phyloP scores from a whole-genome alignment of 2,329 filamentous ascomycete genomes.

The Colletotrichum eleusines region DNA sequence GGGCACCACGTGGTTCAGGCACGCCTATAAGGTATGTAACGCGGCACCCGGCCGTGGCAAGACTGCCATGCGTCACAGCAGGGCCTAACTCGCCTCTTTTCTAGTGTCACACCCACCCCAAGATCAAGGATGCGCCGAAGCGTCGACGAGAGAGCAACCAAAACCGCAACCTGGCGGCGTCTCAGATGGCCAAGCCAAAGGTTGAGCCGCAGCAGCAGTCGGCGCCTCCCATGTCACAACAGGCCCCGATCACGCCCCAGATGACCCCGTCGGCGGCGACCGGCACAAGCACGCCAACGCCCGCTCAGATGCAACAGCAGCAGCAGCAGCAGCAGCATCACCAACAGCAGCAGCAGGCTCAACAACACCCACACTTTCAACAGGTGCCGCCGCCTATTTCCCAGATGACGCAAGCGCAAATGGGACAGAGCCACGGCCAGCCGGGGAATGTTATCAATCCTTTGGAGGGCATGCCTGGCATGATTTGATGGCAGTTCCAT shows the following conservation, averaged over 20 bases:
- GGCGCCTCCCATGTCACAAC: constrained; percentile 44
- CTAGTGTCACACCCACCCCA: constrained; percentile 79
- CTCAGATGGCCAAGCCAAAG: constrained; percentile 62
- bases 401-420: constrained; percentile 39
- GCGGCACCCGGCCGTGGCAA: constrained; percentile 4
- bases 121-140: constrained; percentile 78
- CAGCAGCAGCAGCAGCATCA: constrained; percentile 45
- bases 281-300: constrained; percentile 56
- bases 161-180: constrained; percentile 55
- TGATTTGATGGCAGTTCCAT: constrained; percentile 31
- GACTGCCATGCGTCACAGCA: constrained; percentile 39
- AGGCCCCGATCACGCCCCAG: constrained; percentile 57
- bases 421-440: constrained; percentile 39
- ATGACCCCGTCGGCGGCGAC: constrained; percentile 53
- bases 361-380: constrained; percentile 45
- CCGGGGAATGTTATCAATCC: constrained; percentile 34
- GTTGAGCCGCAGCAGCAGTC: constrained; percentile 54
- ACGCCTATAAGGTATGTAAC: constrained; percentile 82
- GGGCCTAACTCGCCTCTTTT: constrained; percentile 24
- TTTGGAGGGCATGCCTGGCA: constrained; percentile 40
- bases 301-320: constrained; percentile 47
- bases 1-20: constrained; percentile 91
- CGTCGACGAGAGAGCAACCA: constrained; percentile 73
- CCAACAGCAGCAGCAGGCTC: constrained; percentile 44
- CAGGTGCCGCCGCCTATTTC: constrained; percentile 44